These are phyloP conservation scores for Xylariaceae sp. DNA, from an alignment of 2,329 filamentous ascomycete species.

Conservation along the genomic window DNA sequence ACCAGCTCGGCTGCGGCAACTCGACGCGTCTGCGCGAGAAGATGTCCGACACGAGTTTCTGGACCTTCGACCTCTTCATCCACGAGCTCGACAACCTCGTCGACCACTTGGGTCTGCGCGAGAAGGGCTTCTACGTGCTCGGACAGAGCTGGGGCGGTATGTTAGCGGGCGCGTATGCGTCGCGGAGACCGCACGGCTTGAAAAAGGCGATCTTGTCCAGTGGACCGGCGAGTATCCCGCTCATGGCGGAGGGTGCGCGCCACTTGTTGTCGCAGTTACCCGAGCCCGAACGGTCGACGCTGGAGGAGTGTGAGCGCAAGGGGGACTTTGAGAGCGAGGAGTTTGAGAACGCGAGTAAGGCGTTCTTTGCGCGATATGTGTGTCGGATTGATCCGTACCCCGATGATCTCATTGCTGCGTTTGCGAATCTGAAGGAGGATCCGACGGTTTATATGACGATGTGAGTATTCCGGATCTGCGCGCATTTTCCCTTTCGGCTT, in stretches of 20 bases:
- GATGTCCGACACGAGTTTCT: constrained; percentile 29
- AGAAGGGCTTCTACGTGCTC: constrained; percentile 16
- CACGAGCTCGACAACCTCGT: constrained; percentile 24
- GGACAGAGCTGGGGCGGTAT: constrained; percentile 25
- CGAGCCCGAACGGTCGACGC: constrained; percentile 3
- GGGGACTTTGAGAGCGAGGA: constrained; percentile 17
- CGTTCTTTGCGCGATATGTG: constrained; percentile 13
- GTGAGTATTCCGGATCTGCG: constrained; percentile 11
- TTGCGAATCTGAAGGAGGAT: constrained; percentile 17
- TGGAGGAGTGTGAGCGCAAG: constrained; percentile 13
- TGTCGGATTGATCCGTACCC: constrained; percentile 18
- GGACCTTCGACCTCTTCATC: constrained; percentile 25
- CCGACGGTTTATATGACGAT: constrained; percentile 21
- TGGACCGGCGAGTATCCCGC: constrained; percentile 24
- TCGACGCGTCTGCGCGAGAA: constrained; percentile 44
- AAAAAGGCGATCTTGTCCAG: constrained; percentile 23
- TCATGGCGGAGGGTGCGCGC: constrained; percentile 13
- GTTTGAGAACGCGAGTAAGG: constrained; percentile 10
- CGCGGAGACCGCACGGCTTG: constrained; percentile 17
- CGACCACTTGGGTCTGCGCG: constrained; percentile 15
- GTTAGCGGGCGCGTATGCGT: constrained; percentile 20
- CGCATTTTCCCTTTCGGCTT: background rate
- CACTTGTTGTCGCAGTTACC: constrained; percentile 18
- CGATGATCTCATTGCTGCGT: background rate
- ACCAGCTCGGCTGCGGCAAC: constrained; percentile 46